These are phyloP conservation scores for Peronospora tabacina DNA, from an alignment of 352 stramenopile genomes.

Conservation along the genomic window DNA sequence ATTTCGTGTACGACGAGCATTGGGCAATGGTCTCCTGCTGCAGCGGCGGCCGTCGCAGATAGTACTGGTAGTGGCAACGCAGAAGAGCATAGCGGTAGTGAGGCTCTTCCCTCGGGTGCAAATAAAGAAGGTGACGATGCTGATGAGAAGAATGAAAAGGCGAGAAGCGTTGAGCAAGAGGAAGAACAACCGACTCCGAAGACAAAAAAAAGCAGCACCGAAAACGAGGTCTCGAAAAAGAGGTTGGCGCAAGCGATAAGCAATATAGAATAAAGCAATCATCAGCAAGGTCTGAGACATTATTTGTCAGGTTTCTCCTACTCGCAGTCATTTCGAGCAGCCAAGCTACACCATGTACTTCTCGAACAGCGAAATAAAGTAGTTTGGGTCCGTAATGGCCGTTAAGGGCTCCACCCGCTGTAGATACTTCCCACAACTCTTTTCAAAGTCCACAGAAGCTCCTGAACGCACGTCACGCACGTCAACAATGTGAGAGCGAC, in stretches of 20 bases:
- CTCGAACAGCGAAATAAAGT: conserved; percentile 57
- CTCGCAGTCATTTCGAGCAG: background rate
- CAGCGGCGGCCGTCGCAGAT: conserved; percentile 23
- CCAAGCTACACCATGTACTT: conserved; percentile 1
- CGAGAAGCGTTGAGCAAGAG: conserved; percentile 19
- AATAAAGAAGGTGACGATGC: conserved; percentile 9
- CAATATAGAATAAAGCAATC: background rate
- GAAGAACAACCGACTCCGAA: conserved; percentile 17
- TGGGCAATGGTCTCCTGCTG: too few species aligned
- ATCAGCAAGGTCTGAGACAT: background rate
- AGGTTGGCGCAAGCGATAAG: conserved; percentile 36
- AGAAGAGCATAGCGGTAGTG: conserved; percentile 27
- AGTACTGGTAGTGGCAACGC: conserved; percentile 29
- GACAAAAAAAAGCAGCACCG: conserved; percentile 21
- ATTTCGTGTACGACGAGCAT: conserved; percentile 58
- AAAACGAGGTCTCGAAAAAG: conserved; percentile 52
- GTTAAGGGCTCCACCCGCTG: conserved; percentile 74
- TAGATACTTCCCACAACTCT: conserved; percentile 44
- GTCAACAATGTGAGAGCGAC: conserved; percentile 73
- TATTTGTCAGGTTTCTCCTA: background rate
- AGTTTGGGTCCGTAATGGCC: conserved; percentile 65
- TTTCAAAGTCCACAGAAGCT: conserved; percentile 41
- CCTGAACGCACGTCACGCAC: conserved; percentile 52
- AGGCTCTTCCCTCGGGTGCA: conserved; percentile 13
- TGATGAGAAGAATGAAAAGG: conserved; percentile 10